Evolutionary conservation across 2,329 filamentous ascomycete species (phyloP).

Genomic region (Microdochium nivale): DNA sequence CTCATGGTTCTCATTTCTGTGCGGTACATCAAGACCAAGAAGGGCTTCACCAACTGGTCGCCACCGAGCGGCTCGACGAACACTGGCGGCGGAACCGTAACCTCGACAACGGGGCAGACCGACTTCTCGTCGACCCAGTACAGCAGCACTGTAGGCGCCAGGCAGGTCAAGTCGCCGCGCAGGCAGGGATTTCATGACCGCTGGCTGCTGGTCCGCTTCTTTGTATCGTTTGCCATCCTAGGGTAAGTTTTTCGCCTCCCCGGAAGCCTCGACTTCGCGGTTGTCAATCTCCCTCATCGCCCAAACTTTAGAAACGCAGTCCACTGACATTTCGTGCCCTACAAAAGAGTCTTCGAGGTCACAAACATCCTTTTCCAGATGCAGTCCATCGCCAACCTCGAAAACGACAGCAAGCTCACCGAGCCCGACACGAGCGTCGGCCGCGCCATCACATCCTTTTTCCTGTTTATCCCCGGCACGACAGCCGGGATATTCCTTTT

Average conservation of each 20-base stretch:
- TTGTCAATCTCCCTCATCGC: too few relatives aligned
- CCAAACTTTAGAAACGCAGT: too few relatives aligned
- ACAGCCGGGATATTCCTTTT: slow-evolving; percentile 9
- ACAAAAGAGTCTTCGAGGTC: slow-evolving; percentile 13
- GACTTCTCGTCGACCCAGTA: neutral
- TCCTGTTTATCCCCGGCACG: slow-evolving; percentile 8
- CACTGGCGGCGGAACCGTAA: neutral
- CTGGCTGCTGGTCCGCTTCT: slow-evolving; percentile 17
- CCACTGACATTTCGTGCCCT: neutral
- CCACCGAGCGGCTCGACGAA: neutral
- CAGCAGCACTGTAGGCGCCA: neutral
- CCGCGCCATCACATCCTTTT: slow-evolving; percentile 7
- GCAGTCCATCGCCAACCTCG: slow-evolving; percentile 11
- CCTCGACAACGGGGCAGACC: neutral
- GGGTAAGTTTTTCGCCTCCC: neutral
- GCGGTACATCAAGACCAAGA: slow-evolving; percentile 12
- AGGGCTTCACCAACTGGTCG: slow-evolving; percentile 14
- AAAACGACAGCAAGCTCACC: slow-evolving; percentile 3
- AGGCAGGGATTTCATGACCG: slow-evolving; percentile 13
- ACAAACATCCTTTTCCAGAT: slow-evolving; percentile 18
- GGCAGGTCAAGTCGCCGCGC: neutral
- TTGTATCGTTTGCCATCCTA: neutral
- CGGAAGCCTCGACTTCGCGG: neutral
- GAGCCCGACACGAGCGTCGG: slow-evolving; percentile 6
- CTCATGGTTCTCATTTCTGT: slow-evolving; percentile 14